Percentiles rank a stretch among this genome's conserved stretches.
These are phyloP conservation scores for Claviceps sp. DNA, from an alignment of 2,329 filamentous ascomycete species.

Conservation along the genomic window DNA sequence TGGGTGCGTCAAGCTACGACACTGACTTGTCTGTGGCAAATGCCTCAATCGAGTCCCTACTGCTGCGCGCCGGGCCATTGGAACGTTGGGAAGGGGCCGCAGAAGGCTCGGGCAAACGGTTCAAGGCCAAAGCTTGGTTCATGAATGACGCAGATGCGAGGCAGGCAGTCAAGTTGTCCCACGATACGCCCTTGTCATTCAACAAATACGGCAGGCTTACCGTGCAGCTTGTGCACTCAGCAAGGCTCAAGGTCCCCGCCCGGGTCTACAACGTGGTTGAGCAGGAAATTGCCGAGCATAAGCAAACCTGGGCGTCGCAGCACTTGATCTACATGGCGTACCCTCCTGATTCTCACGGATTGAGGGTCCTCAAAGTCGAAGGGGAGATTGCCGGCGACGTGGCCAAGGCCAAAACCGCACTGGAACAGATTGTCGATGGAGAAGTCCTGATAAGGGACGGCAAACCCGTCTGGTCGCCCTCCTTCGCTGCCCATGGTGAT, in stretches of 20 bases:
- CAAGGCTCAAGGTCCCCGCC: slow-evolving; percentile 23
- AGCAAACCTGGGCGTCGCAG: slow-evolving; percentile 16
- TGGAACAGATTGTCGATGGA: slow-evolving; percentile 22
- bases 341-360: slow-evolving; percentile 4
- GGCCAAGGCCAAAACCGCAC: slow-evolving; percentile 16
- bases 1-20: slow-evolving; percentile 13
- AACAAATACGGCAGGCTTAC: slow-evolving; percentile 20
- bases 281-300: slow-evolving; percentile 13
- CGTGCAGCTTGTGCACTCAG: slow-evolving; percentile 21
- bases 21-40: slow-evolving; percentile 7
- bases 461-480: slow-evolving; percentile 19
- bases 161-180: slow-evolving; percentile 19
- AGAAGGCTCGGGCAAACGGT: slow-evolving; percentile 16
- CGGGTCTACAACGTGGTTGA: slow-evolving; percentile 20
- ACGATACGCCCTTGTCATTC: slow-evolving; percentile 19
- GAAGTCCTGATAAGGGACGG: slow-evolving; percentile 13
- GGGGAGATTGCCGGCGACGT: slow-evolving; percentile 18
- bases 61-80: slow-evolving; percentile 18
- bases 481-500: slow-evolving; percentile 9
- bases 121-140: slow-evolving; percentile 27
- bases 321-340: slow-evolving; percentile 13
- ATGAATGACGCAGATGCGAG: slow-evolving; percentile 22
- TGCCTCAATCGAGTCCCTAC: slow-evolving; percentile 14
- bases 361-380: slow-evolving; percentile 24
- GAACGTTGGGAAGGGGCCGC: slow-evolving; percentile 19